These are phyloP conservation scores for Circinella umbellata DNA, from an alignment of 371 early-diverging fungal species.

Conservation along the genomic window DNA sequence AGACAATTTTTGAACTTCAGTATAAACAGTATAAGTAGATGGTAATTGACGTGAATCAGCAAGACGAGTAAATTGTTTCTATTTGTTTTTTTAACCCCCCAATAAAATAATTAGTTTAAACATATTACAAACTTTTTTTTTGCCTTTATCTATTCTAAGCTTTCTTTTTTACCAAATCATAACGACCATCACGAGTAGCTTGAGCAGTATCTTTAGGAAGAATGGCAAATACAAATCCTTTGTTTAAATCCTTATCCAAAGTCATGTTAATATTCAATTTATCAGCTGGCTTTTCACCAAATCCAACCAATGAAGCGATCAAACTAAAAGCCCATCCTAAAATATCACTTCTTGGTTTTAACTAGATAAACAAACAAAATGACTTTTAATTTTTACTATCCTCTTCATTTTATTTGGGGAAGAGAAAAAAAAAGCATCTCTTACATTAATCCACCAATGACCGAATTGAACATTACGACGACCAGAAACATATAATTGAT, in stretches of 20 bases:
- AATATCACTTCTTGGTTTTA: slow-evolving; percentile 53
- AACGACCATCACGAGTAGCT: slow-evolving; percentile 59
- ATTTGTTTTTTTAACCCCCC: too few relatives aligned
- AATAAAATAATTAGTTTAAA: too few relatives aligned
- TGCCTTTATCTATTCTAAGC: too few relatives aligned
- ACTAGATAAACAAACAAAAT: slow-evolving; percentile 27
- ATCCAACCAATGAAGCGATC: slow-evolving; percentile 28
- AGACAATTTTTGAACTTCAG: slow-evolving; percentile 49
- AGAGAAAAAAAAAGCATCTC: too few relatives aligned
- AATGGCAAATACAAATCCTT: slow-evolving; percentile 72
- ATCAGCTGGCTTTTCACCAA: slow-evolving; percentile 33
- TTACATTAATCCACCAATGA: slow-evolving; percentile 70
- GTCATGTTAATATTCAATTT: slow-evolving; percentile 33
- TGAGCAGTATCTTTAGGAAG: slow-evolving; percentile 56
- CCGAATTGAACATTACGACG: slow-evolving; percentile 70
- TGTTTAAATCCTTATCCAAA: slow-evolving; percentile 51
- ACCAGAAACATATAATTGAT: slow-evolving; percentile 75
- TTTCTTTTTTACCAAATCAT: slow-evolving; percentile 59
- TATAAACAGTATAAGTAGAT: slow-evolving; percentile 30
- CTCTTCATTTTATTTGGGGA: too few relatives aligned
- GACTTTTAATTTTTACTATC: too few relatives aligned
- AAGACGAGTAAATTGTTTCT: slow-evolving; percentile 32
- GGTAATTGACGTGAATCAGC: slow-evolving; percentile 28
- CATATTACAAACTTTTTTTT: too few relatives aligned
- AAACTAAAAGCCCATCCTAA: slow-evolving; percentile 31